Evolutionary conservation across 345 rosid species (phyloP), one percentile per base, ranked within the genome.

Genomic region (Corchorus capsularis): DNA sequence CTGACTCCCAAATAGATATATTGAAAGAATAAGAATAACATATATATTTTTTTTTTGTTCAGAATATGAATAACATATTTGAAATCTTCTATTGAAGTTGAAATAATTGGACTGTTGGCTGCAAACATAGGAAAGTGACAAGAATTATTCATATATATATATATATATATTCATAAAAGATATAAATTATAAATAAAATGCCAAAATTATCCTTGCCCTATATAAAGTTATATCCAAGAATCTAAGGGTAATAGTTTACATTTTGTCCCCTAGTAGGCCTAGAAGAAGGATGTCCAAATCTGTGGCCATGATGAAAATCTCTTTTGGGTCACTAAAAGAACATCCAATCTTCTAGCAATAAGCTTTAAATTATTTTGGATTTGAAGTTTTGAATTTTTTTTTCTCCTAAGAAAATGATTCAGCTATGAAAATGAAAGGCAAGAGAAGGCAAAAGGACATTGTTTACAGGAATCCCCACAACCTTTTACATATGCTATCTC

Each of bases 341-440:
- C 46, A 47, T 19, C 53, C 52, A 35, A 71, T 47, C 67, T 57
- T 56, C 69, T 4, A 39, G 0, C 55, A 59, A 71, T 63, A 32
- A 47, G 5, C 47, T 63, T 62, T 73, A 63, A 63, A 63, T 57
- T 16, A 69, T 69, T 37, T n/a, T 20, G 22, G 8, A 27, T 15
- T 71, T 61, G 20, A 52, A 71, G 17, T 27, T 59, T 66, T 62
- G 17, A 56, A 64, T 15, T 27, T 3, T 1, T 3, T 3, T 39
- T 39, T 63, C 20, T 49, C 3, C 5, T 1, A 7, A 35, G 64
- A 46, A 45, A 74, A 81, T 59, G 52, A 78, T 74, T 74, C 43
- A 63, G 8, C 22, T 17, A 55, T 55, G 69, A 73, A 73, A 70
- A 53, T 27, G 76, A 72, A 69, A 72, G 69, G 22, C 14, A 59